These are phyloP conservation scores for Pyrenophora tritici-repentis DNA, from an alignment of 2,329 filamentous ascomycete genomes.

Conservation along the genomic window DNA sequence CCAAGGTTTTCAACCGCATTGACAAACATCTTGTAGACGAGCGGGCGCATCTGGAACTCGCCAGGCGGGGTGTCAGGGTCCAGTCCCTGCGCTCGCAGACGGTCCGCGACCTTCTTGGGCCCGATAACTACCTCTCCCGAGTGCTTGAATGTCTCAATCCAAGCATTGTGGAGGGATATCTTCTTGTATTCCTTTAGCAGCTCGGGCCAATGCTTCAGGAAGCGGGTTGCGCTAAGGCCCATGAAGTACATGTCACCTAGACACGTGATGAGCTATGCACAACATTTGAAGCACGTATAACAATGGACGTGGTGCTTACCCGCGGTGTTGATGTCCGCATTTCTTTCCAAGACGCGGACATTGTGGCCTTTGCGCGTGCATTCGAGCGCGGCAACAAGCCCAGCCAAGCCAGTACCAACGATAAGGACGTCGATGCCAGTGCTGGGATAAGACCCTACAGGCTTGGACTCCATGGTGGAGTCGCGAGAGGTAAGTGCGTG, in stretches of 20 bases:
- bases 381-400: slow-evolving; percentile 47
- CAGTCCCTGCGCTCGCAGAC: slow-evolving; percentile 52
- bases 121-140: slow-evolving; percentile 56
- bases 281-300: too few species aligned
- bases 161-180: slow-evolving; percentile 60
- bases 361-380: slow-evolving; percentile 49
- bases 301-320: slow-evolving; percentile 44
- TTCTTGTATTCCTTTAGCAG: slow-evolving; percentile 57
- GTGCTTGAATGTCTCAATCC: slow-evolving; percentile 62
- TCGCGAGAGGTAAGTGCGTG: slow-evolving; percentile 54
- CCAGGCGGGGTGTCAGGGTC: slow-evolving; percentile 58
- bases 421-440: slow-evolving; percentile 50
- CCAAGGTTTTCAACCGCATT: slow-evolving; percentile 54
- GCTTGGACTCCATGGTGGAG: slow-evolving; percentile 54
- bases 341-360: slow-evolving; percentile 51
- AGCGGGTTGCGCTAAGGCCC: slow-evolving; percentile 60
- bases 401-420: slow-evolving; percentile 48
- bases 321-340: slow-evolving; percentile 57
- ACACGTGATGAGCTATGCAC: slow-evolving; percentile 9
- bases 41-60: slow-evolving; percentile 61
- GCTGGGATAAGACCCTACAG: slow-evolving; percentile 58
- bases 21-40: slow-evolving; percentile 62
- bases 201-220: slow-evolving; percentile 62
- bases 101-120: slow-evolving; percentile 56
- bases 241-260: slow-evolving; percentile 65